phyloP scores from a whole-genome alignment of 2,329 filamentous ascomycete genomes.

The Nemania sp. region DNA sequence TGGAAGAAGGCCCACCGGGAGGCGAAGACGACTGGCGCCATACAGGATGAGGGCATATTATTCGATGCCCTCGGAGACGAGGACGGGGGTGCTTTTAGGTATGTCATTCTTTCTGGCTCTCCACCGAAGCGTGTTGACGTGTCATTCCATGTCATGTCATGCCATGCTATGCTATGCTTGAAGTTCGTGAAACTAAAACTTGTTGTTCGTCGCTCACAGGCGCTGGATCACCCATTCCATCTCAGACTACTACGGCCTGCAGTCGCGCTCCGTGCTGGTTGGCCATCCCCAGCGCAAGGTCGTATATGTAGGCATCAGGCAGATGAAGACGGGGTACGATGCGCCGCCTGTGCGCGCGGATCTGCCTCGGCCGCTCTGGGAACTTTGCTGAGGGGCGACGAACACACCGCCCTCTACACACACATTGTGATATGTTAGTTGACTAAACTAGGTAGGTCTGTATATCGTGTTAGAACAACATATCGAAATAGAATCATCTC shows the following conservation, averaged over 20 bases:
- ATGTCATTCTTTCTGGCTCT: constrained; percentile 43
- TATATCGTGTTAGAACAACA: background rate
- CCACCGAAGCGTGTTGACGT: background rate
- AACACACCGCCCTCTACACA: background rate
- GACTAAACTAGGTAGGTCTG: background rate
- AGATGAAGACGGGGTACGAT: constrained; percentile 43
- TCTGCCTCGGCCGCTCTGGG: constrained; percentile 67
- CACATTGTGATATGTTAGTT: background rate
- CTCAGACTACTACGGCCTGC: constrained; percentile 87
- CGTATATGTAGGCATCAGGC: constrained; percentile 79
- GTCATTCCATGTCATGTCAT: background rate
- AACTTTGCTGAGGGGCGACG: constrained; percentile 52
- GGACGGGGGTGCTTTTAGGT: constrained; percentile 81
- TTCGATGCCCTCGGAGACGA: constrained; percentile 78
- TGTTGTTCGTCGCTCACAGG: constrained; percentile 48
- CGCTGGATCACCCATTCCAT: constrained; percentile 94
- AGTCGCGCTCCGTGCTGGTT: constrained; percentile 78
- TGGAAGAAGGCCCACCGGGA: constrained; percentile 58
- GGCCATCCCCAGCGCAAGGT: constrained; percentile 73
- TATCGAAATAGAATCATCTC: too few species aligned
- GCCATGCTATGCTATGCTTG: background rate
- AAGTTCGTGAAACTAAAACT: constrained; percentile 12
- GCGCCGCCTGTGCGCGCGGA: constrained; percentile 39
- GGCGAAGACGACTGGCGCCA: constrained; percentile 60
- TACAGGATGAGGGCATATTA: constrained; percentile 65